Percentiles rank a stretch among this genome's conserved stretches.
These are phyloP conservation scores for Cucumis cinereus DNA, from an alignment of 306 rosid genomes.

Conservation along the genomic window DNA sequence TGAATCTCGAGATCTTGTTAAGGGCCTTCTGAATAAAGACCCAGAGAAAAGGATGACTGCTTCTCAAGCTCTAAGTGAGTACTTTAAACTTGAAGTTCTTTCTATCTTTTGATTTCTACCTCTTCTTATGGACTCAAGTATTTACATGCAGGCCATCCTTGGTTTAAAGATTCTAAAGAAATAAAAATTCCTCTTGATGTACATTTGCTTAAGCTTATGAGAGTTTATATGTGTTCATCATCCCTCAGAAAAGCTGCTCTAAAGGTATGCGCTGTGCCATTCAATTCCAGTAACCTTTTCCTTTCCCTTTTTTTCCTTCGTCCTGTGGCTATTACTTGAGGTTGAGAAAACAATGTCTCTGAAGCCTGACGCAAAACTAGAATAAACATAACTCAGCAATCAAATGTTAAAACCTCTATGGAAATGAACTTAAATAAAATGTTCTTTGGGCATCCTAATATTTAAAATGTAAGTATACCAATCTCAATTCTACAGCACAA, in stretches of 20 bases:
- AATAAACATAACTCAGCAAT: background rate
- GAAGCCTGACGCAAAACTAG: background rate
- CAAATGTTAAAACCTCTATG: background rate
- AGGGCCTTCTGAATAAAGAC: slow-evolving; percentile 72
- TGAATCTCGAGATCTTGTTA: slow-evolving; percentile 75
- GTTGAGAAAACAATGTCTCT: background rate
- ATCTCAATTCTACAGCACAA: background rate
- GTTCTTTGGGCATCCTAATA: background rate
- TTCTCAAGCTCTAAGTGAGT: slow-evolving; percentile 75
- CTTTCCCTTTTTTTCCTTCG: background rate
- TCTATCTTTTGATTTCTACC: slow-evolving; percentile 3
- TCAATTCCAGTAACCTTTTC: background rate
- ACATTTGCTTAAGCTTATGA: slow-evolving; percentile 76
- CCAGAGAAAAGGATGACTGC: slow-evolving; percentile 91
- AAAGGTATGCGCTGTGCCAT: slow-evolving; percentile 45
- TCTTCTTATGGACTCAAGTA: slow-evolving; percentile 16
- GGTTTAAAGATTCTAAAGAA: slow-evolving; percentile 53
- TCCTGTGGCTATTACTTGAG: background rate
- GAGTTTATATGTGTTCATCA: slow-evolving; percentile 75
- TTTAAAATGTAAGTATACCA: background rate
- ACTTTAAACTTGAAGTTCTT: slow-evolving; percentile 8
- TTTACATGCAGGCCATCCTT: slow-evolving; percentile 67
- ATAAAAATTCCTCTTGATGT: slow-evolving; percentile 69
- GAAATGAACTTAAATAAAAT: background rate
- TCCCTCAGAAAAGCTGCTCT: slow-evolving; percentile 81